Base-by-base conservation (phyloP, 352 stramenopile genomes). In the Globisporangium emineosum region DNA sequence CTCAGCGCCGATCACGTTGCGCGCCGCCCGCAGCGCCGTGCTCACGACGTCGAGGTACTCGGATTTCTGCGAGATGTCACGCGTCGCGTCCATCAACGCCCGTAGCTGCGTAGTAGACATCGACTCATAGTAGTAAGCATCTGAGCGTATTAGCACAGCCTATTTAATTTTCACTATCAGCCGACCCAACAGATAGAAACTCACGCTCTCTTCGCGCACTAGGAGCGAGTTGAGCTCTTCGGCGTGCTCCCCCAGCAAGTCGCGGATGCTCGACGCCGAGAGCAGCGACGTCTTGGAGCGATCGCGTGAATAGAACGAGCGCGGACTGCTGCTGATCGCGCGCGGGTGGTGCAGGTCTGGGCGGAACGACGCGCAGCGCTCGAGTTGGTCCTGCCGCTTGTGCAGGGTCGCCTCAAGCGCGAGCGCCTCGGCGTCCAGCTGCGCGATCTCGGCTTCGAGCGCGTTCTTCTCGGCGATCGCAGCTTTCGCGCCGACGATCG, bases 71-170 rank as follows among this genome's bases (percentile, higher is more conserved):
- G 78, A 88, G 27, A 91, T 75, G 29, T 88, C 80, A 0, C 78
- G 70, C 35, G 81, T 90, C 1, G 75, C 78, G 6, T 86, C 75
- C 76, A 90, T 87, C 21, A 91, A 60, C 2, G 79, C 74, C 3
- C 77, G 80, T 5, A 91, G 65, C 83, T 91, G 54, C 23, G 52
- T 25, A 47, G 10, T 51, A 56, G 8, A 58, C 2, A 15, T 40
- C 33, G 10, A 40, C 13, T 17, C 33, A 42, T 19, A 32, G 15
- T 6, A 21, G 8, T 47, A 17, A 53, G 47, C 3, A 10, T 53
- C 5, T 27, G 21, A 23, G 13, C n/a, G 2, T 10, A 30, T 17
- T 15, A 27, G 8, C 50, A 12, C 27, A 13, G 12, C 17, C 35
- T 15, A 19, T 13, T 5, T n/a, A 42, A 12, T 35, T 35, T 8